Evolutionary conservation across 441 rosid species (phyloP), one percentile per base, ranked within the genome.

Genomic region (Arabidopsis hybrid): DNA sequence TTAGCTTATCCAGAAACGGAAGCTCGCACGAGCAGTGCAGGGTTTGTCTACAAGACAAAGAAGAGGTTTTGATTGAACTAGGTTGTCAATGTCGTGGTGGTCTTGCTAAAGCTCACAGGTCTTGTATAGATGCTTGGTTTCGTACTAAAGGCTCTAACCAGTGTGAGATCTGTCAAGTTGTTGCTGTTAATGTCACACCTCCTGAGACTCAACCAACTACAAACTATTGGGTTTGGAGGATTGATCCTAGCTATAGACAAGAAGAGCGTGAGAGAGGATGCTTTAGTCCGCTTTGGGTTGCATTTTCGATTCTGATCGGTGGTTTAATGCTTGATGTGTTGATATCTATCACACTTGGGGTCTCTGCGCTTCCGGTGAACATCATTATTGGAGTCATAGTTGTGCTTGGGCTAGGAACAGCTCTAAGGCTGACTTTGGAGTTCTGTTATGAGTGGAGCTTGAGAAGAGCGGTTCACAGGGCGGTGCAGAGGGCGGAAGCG

Each of bases 51-150:
- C 92, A 93, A 80, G 97, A 93, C 60, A 89, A 85, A 75, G 98
- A 91, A 72, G 97, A 93, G 78, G 74, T 39, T 45, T 85, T 89
- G 53, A 93, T 93, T 26, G 90, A 87, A 78, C 89, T 93, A 21
- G 98, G 98, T 68, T 93, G 98, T 82, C 84, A 70, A 26, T 93
- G 98, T 79, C 89, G 89, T 65, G 96, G 96, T 16, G 98, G 93
- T 46, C 94, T 93, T 78, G 84, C 89, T 1, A 86, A 86, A 84
- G 78, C 91, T 2, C 98, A 93, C 72, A 84, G 81, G 51, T 83
- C 97, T 14, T 91, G 98, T 78, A 89, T 93, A 60, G 91, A 87
- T 72, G 83, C 92, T 65, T 93, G 98, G 97, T 93, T 93, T 71
- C 85, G 78, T 39, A 82, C 93, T 31, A 91, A 81, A 82, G 96